phyloP scores from a whole-genome alignment of 2,329 filamentous ascomycete genomes.

The Lasiodiplodia sp. region DNA sequence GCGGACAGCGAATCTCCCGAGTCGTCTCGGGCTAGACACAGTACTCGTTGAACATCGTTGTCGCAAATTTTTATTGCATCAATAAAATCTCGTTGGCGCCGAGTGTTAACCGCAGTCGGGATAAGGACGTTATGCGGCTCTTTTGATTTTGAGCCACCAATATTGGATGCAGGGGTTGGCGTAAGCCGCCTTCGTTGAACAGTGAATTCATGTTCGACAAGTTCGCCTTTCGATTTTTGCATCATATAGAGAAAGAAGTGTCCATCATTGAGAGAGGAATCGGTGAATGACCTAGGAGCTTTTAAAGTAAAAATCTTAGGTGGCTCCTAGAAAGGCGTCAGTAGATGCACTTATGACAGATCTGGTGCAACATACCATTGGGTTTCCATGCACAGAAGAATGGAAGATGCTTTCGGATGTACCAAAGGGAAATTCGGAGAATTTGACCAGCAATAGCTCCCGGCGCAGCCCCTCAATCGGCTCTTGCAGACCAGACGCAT shows the following conservation, averaged over 20 bases:
- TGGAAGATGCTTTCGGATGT: conserved; percentile 30
- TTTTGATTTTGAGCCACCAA: not conserved
- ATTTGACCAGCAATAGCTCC: conserved; percentile 47
- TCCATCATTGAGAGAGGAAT: conserved; percentile 42
- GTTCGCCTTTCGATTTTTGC: conserved; percentile 42
- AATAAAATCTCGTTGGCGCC: conserved; percentile 37
- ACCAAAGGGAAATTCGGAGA: conserved; percentile 42
- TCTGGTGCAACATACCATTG: conserved; percentile 35
- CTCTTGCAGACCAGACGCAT: conserved; percentile 38
- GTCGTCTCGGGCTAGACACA: conserved; percentile 38
- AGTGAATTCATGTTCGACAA: conserved; percentile 47
- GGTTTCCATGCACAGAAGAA: conserved; percentile 11
- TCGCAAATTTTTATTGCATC: conserved; percentile 45
- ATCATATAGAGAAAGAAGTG: conserved; percentile 48
- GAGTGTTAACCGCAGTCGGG: conserved; percentile 40
- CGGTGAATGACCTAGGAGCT: conserved; percentile 47
- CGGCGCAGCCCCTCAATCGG: conserved; percentile 48
- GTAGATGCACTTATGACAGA: not conserved
- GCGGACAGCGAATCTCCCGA: conserved; percentile 40
- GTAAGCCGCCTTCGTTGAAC: conserved; percentile 46
- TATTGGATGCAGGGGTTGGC: conserved; percentile 38
- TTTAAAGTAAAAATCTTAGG: conserved; percentile 41
- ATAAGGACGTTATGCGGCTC: conserved; percentile 41
- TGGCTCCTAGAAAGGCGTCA: conserved; percentile 29
- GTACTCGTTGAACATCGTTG: conserved; percentile 42